Evolutionary conservation across 306 rosid genomes (phyloP), one percentile per base, ranked within the genome.

Genomic region (Quercus suber): DNA sequence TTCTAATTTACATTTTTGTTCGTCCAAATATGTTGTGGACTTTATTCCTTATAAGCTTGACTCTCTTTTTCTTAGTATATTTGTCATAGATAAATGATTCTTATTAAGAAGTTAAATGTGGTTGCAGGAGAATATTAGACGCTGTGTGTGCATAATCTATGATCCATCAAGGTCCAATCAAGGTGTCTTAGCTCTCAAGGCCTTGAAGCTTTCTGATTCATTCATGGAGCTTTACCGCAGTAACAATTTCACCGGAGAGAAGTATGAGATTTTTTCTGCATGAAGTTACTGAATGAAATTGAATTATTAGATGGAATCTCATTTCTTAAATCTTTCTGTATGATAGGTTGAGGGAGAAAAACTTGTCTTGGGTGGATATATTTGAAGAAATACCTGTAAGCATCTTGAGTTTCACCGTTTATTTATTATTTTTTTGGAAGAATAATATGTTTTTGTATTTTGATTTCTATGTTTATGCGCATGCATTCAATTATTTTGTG

Each of bases 351-450:
- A 95, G 99, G 89, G 99, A 93, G 92, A 95, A 91, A 76, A 95
- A 93, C 79, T 83, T 95, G 55, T 81, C 98, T 37, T 93, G 99
- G 99, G 98, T 93, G 84, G 97, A 93, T 82, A 93, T 95, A 80
- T 95, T 95, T 18, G 98, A 93, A 86, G 99, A 95, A 87, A 95
- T 95, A 81, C 97, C 99, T 59, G 98, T 95, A 85, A 89, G 98
- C 57, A 69, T 78, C 75, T 57, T 58, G 1, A 67, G 55, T 69
- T 74, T 79, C 75, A 35, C 37, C 55, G 17, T 76, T 69, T 63
- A 28, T 55, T 65, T 37, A 37, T 37, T 37, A 33, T 21, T 49
- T 10, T 71, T 71, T 72, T 25, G 55, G 51, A 31, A n/a, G 28
- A 51, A 19, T 73, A 59, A 55, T 27, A n/a, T 27, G 69, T 5